phyloP scores from a whole-genome alignment of 768 basidiomycete genomes.

The Phanerochaete sordida region DNA sequence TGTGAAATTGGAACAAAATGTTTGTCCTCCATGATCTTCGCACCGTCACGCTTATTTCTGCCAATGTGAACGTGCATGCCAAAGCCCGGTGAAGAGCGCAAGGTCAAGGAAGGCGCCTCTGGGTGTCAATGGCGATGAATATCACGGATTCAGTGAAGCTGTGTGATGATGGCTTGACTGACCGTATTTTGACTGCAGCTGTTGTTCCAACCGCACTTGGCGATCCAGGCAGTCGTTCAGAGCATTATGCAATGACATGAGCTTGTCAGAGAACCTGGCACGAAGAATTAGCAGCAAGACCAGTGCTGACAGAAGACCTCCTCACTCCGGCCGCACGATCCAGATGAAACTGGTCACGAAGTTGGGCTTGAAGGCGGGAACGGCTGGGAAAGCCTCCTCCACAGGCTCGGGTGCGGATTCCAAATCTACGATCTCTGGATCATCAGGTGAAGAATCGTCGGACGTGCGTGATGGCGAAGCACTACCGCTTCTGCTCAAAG shows the following conservation, averaged over 20 bases:
- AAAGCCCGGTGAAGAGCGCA: slow-evolving; percentile 62
- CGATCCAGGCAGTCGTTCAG: slow-evolving; percentile 42
- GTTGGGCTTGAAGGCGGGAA: slow-evolving; percentile 9
- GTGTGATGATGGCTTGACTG: slow-evolving; percentile 6
- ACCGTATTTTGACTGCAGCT: slow-evolving; percentile 56
- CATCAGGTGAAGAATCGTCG: neutral
- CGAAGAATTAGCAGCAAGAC: neutral
- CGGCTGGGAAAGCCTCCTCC: neutral
- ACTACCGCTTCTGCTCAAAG: slow-evolving; percentile 18
- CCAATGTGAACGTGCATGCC: slow-evolving; percentile 77
- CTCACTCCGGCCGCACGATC: slow-evolving; percentile 66
- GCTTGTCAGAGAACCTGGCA: slow-evolving; percentile 55
- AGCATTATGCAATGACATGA: slow-evolving; percentile 44
- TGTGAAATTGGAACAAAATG: slow-evolving; percentile 59
- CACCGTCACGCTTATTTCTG: slow-evolving; percentile 59
- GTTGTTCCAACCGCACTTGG: slow-evolving; percentile 50
- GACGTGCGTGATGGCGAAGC: neutral
- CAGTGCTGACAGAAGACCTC: neutral
- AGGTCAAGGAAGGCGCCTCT: slow-evolving; percentile 72
- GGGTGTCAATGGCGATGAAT: neutral
- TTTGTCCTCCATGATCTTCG: slow-evolving; percentile 40
- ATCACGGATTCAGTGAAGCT: neutral
- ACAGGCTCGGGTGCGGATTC: neutral
- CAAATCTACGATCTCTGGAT: neutral
- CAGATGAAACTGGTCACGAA: slow-evolving; percentile 34